A percentile compares a stretch with the other conserved stretches of the same genome.
These are phyloP conservation scores for Phytophthora citricola DNA, from an alignment of 352 stramenopile genomes.

Conservation along the genomic window DNA sequence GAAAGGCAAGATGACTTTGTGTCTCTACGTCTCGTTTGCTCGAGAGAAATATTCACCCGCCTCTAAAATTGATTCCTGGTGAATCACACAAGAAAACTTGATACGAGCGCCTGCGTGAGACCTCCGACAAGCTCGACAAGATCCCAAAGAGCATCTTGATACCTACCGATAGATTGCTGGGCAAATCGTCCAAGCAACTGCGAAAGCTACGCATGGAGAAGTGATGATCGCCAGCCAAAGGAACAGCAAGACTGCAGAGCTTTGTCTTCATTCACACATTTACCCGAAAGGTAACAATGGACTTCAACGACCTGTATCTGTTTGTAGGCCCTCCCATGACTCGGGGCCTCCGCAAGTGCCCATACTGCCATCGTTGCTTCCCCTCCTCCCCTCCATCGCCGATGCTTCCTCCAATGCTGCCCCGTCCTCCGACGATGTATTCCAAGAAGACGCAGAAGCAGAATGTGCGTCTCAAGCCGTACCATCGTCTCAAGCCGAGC, in stretches of 20 bases:
- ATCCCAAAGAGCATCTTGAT: conserved; percentile 16
- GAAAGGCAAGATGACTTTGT: conserved; percentile 9
- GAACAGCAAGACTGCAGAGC: background rate
- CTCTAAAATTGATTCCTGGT: too few relatives aligned
- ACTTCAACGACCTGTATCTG: conserved; percentile 37
- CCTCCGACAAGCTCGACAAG: conserved; percentile 6
- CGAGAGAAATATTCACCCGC: background rate
- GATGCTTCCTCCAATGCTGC: conserved; percentile 27
- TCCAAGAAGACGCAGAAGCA: conserved; percentile 27
- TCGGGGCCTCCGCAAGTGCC: conserved; percentile 27
- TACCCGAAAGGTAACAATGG: conserved; percentile 22
- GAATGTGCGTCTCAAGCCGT: conserved; percentile 23
- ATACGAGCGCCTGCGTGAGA: conserved; percentile 11
- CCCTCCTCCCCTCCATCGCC: conserved; percentile 1
- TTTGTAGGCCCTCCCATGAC: conserved; percentile 42
- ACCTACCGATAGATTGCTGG: conserved; percentile 9
- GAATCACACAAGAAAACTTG: background rate
- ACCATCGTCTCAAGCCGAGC: conserved; percentile 25
- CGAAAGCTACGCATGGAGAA: conserved; percentile 6
- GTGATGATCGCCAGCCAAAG: conserved; percentile 14
- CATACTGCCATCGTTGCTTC: conserved; percentile 19
- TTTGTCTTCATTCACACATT: conserved; percentile 26
- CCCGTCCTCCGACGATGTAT: conserved; percentile 13
- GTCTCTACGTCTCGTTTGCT: conserved; percentile 21
- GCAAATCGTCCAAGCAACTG: conserved; percentile 16